Evolutionary conservation across 345 rosid genomes (phyloP).

Genomic region (Cardiospermum halicacabum): DNA sequence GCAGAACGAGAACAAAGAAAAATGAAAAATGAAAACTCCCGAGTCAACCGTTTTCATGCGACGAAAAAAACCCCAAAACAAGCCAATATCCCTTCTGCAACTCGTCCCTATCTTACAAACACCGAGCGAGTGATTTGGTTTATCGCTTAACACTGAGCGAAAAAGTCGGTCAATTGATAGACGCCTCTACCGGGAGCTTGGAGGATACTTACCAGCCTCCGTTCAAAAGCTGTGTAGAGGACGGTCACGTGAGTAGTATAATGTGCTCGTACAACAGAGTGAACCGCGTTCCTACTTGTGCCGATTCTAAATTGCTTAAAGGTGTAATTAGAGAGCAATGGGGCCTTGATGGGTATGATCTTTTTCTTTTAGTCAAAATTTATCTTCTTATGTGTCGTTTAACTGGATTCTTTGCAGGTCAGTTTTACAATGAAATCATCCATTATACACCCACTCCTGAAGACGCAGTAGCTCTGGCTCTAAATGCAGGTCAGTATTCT

Average conservation of each 20-base stretch:
- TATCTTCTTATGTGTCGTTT: not conserved
- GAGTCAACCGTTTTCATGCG: conserved; percentile 39
- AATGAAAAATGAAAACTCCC: too few species aligned
- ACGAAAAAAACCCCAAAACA: conserved; percentile 27
- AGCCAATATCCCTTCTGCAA: conserved; percentile 41
- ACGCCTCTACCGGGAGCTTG: conserved; percentile 40
- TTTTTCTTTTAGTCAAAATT: not conserved
- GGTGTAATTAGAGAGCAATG: conserved; percentile 33
- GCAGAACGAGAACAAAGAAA: too few species aligned
- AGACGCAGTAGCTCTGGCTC: conserved; percentile 48
- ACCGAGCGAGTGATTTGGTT: conserved; percentile 44
- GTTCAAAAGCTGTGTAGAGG: conserved; percentile 36
- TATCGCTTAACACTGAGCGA: conserved; percentile 46
- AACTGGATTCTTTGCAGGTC: conserved; percentile 56
- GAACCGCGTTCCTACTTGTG: conserved; percentile 38
- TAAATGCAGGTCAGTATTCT: conserved; percentile 35
- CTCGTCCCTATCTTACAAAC: conserved; percentile 34
- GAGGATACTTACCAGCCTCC: conserved; percentile 44
- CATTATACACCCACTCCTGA: conserved; percentile 46
- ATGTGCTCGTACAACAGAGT: conserved; percentile 47
- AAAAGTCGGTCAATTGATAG: conserved; percentile 49
- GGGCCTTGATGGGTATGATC: conserved; percentile 37
- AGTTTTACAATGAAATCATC: conserved; percentile 22
- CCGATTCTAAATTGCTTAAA: conserved; percentile 31
- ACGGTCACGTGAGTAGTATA: conserved; percentile 34